Conservation (phyloP, 345 rosid genomes). For the Garcia nutans region DNA sequence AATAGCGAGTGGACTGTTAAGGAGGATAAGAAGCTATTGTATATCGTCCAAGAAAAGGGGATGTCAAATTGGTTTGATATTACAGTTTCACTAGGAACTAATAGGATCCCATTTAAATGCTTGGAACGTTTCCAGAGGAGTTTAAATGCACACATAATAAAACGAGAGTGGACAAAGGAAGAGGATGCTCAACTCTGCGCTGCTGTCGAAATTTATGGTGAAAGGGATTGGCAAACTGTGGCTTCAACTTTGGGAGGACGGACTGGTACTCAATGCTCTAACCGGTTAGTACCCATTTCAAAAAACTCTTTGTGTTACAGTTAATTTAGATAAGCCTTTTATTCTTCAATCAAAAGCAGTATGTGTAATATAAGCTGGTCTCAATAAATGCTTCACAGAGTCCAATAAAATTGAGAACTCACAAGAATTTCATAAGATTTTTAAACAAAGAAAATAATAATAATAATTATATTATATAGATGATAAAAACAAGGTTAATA, state of each 20-base stretch:
- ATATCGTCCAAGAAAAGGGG: slow-evolving; percentile 58
- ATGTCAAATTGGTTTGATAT: slow-evolving; percentile 65
- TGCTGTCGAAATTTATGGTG: slow-evolving; percentile 70
- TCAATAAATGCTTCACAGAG: too few species aligned
- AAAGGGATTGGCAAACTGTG: slow-evolving; percentile 80
- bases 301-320: neutral
- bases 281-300: slow-evolving; percentile 55
- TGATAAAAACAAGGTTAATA: too few species aligned
- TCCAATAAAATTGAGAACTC: too few species aligned
- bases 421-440: too few species aligned
- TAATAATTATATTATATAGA: too few species aligned
- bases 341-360: neutral
- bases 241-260: slow-evolving; percentile 70
- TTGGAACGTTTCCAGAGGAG: slow-evolving; percentile 82
- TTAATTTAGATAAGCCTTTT: neutral
- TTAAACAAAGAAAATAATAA: too few species aligned
- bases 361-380: too few species aligned
- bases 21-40: slow-evolving; percentile 67
- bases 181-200: slow-evolving; percentile 79
- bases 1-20: slow-evolving; percentile 51
- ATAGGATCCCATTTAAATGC: slow-evolving; percentile 89
- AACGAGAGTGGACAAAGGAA: slow-evolving; percentile 73
- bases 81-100: slow-evolving; percentile 63
- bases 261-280: slow-evolving; percentile 88
- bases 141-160: slow-evolving; percentile 65